These are phyloP conservation scores for barley (Hordeum vulgare) DNA, from an alignment of 176 grass and related monocot genomes.

Conservation along the genomic window MorexV3_pseudomolecules_assembly NC_058519.1:439996741-439997240, in stretches of 20 bases:
- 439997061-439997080: too few relatives aligned
- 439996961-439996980: neutral
- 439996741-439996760: neutral
- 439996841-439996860: slow-evolving; percentile 69
- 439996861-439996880: neutral
- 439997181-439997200: too few relatives aligned
- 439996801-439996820: slow-evolving; percentile 53
- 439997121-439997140: too few relatives aligned
- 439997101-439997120: too few relatives aligned
- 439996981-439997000: neutral
- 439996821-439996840: slow-evolving; percentile 61
- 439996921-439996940: neutral
- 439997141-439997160: too few relatives aligned
- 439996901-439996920: neutral
- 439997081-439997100: too few relatives aligned
- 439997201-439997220: too few relatives aligned
- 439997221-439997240: too few relatives aligned
- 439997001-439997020: neutral
- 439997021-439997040: too few relatives aligned
- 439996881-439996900: neutral
- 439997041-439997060: too few relatives aligned
- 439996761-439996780: neutral
- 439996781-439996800: neutral
- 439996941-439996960: neutral
- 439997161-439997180: too few relatives aligned